Conservation (phyloP, 805 yeast genomes). For the Candida manassasensis region DNA sequence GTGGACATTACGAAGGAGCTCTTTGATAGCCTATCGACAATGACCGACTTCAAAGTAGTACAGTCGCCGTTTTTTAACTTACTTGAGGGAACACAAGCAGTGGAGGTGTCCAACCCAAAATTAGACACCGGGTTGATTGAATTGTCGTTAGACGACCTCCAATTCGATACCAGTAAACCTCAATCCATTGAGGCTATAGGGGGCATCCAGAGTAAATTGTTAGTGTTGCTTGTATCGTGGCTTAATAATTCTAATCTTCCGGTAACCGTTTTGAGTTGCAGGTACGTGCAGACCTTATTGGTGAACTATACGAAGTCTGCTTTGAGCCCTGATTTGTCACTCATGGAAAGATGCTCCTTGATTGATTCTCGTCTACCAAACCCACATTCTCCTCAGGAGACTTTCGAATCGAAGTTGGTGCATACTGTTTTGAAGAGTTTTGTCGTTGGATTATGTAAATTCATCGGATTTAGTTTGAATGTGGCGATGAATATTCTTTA, state of each 20-base stretch:
- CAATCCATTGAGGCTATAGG: conserved; percentile 39
- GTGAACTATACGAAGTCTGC: conserved; percentile 25
- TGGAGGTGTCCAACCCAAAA: conserved; percentile 67
- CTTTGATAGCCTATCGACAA: conserved; percentile 30
- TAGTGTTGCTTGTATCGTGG: conserved; percentile 65
- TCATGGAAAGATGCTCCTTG: conserved; percentile 9
- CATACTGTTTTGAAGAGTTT: conserved; percentile 50
- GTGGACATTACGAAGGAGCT: conserved; percentile 58
- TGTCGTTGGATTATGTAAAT: conserved; percentile 49
- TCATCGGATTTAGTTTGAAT: conserved; percentile 43
- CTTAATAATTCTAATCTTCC: conserved; percentile 66
- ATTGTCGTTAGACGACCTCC: conserved; percentile 39
- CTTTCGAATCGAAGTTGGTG: conserved; percentile 27
- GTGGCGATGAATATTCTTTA: conserved; percentile 57
- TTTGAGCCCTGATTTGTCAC: not conserved
- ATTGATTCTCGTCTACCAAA: conserved; percentile 11
- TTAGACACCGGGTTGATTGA: conserved; percentile 75
- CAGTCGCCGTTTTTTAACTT: conserved; percentile 59
- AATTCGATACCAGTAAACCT: conserved; percentile 41
- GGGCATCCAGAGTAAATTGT: conserved; percentile 49
- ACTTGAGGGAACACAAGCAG: conserved; percentile 81
- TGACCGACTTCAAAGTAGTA: conserved; percentile 53
- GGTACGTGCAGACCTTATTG: conserved; percentile 62
- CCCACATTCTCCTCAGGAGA: conserved; percentile 2
- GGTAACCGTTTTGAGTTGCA: conserved; percentile 72